phyloP scores from a whole-genome alignment of 805 yeast genomes.

The Candida boleticola region DNA sequence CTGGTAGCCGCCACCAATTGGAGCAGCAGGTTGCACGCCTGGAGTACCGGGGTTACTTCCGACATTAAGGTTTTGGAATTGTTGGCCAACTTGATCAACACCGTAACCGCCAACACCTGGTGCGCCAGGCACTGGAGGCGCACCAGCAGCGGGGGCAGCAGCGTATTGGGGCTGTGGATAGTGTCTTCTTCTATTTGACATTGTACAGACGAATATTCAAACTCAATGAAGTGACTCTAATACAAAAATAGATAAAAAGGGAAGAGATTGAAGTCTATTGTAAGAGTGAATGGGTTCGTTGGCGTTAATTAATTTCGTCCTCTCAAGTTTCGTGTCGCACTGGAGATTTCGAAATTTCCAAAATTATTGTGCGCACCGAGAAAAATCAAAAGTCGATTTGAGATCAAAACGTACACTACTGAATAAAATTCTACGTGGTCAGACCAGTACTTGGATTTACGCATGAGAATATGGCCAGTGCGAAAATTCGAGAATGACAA shows the following conservation, averaged over 20 bases:
- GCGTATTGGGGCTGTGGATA: conserved; percentile 48
- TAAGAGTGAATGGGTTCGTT: not conserved
- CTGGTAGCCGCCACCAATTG: conserved; percentile 7
- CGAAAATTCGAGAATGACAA: not conserved
- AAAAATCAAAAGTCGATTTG: not conserved
- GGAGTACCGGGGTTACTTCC: conserved; percentile 9
- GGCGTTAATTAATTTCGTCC: not conserved
- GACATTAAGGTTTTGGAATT: conserved; percentile 33
- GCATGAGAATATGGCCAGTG: not conserved
- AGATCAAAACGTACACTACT: not conserved
- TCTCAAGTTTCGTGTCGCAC: not conserved
- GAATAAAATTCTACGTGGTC: conserved; percentile 6
- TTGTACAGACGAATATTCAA: conserved; percentile 9
- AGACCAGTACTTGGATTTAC: conserved; percentile 2
- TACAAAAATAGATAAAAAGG: no score
- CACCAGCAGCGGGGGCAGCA: conserved; percentile 22
- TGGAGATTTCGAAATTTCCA: conserved; percentile 2
- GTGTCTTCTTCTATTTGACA: conserved; percentile 46
- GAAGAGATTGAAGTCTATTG: not conserved
- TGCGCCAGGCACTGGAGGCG: conserved; percentile 12
- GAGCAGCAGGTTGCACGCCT: conserved; percentile 5
- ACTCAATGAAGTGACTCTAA: not conserved
- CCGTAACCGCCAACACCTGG: conserved; percentile 18
- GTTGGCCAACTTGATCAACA: conserved; percentile 31
- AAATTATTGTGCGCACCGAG: not conserved